Evolutionary conservation across 805 yeast genomes (phyloP).

Genomic region (Saccharomycopsis sp.): DNA sequence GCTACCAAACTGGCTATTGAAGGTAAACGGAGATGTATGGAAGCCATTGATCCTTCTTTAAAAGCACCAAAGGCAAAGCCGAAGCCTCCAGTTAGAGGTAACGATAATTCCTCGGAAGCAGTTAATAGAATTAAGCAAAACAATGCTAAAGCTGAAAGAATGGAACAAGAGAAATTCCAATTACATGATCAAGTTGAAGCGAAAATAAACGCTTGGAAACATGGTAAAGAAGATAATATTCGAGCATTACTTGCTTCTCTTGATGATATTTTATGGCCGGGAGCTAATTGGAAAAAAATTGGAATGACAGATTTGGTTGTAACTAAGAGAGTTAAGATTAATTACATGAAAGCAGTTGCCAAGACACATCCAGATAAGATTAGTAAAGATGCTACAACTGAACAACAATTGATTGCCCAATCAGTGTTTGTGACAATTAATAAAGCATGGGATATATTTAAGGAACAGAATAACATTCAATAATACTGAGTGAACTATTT

Average conservation of each 20-base stretch:
- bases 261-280: slow-evolving; percentile 61
- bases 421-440: slow-evolving; percentile 77
- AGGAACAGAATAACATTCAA: slow-evolving; percentile 44
- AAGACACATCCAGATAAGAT: slow-evolving; percentile 86
- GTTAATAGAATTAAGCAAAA: slow-evolving; percentile 44
- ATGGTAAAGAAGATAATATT: slow-evolving; percentile 73
- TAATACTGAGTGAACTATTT: no score
- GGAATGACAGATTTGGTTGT: slow-evolving; percentile 70
- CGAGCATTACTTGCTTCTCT: slow-evolving; percentile 70
- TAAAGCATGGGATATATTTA: slow-evolving; percentile 85
- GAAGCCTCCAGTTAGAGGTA: slow-evolving; percentile 8
- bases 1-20: slow-evolving; percentile 61
- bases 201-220: slow-evolving; percentile 55
- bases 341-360: slow-evolving; percentile 88
- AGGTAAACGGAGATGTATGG: slow-evolving; percentile 73
- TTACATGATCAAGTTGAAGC: slow-evolving; percentile 58
- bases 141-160: slow-evolving; percentile 36
- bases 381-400: slow-evolving; percentile 47
- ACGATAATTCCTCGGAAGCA: slow-evolving; percentile 37
- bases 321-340: slow-evolving; percentile 82
- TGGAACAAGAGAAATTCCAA: slow-evolving; percentile 51
- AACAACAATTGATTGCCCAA: slow-evolving; percentile 78
- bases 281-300: slow-evolving; percentile 58
- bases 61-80: slow-evolving; percentile 25
- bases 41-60: slow-evolving; percentile 51